These are phyloP conservation scores for Acanthamoeba triangularis DNA, from an alignment of 208 protist genomes.

Conservation along the genomic window DNA sequence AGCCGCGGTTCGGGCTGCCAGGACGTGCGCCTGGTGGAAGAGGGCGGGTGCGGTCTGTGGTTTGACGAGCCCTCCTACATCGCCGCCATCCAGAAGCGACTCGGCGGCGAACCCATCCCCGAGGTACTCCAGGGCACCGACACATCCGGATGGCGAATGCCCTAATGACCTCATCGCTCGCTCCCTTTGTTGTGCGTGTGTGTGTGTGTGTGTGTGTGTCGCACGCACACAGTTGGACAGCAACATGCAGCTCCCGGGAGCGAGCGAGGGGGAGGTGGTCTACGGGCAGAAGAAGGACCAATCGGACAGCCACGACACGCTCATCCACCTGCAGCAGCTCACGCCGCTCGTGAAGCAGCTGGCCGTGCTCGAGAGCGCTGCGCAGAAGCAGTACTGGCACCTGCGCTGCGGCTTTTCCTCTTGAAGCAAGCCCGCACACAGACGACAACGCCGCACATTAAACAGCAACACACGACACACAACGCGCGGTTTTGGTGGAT, in stretches of 20 bases:
- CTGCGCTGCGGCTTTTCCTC: constrained; percentile 15
- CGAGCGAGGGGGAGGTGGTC: background rate
- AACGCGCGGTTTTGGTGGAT: too few species aligned
- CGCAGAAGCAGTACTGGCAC: constrained; percentile 59
- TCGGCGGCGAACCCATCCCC: constrained; percentile 27
- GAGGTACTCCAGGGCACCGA: background rate
- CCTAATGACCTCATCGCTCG: background rate
- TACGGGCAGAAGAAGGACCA: constrained; percentile 68
- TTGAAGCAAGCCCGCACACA: background rate
- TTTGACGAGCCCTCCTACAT: constrained; percentile 84
- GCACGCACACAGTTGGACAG: constrained; percentile 3
- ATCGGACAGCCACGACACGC: constrained; percentile 21
- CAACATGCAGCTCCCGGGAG: constrained; percentile 39
- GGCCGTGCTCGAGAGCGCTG: constrained; percentile 51
- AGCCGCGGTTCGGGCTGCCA: constrained; percentile 79
- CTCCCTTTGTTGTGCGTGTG: background rate
- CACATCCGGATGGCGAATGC: too few species aligned
- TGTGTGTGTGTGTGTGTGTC: background rate
- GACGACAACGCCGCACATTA: too few species aligned
- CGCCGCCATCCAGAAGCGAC: constrained; percentile 40
- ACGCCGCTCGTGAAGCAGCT: constrained; percentile 69
- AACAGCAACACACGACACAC: too few species aligned
- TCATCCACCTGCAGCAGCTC: constrained; percentile 21
- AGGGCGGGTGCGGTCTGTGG: constrained; percentile 89
- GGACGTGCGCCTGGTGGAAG: constrained; percentile 76